Evolutionary conservation across 2,329 filamentous ascomycete genomes (phyloP).

Genomic region (Fusarium neocosmosporiellum): DNA sequence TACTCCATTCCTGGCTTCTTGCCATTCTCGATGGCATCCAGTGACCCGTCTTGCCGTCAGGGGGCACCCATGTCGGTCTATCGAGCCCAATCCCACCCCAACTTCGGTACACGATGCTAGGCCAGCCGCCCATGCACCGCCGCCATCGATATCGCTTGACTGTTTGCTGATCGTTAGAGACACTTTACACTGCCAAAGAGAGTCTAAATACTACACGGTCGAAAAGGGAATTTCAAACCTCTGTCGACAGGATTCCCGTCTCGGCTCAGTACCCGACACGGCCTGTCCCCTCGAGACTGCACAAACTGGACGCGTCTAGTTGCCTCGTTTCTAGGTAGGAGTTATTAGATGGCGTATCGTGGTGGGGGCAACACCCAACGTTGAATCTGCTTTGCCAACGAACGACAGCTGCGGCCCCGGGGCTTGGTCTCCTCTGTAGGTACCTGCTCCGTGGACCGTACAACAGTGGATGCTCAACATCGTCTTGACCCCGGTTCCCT

Average conservation of each 20-base stretch:
- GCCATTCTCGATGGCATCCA: neutral
- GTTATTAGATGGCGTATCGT: neutral
- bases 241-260: neutral
- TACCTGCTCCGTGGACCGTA: neutral
- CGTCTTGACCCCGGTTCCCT: neutral
- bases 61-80: constrained; percentile 5
- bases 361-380: neutral
- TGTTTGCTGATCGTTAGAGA: neutral
- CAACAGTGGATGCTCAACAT: neutral
- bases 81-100: constrained; percentile 1
- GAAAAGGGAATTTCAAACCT: constrained; percentile 5
- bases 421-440: neutral
- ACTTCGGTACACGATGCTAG: neutral
- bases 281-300: neutral
- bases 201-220: neutral
- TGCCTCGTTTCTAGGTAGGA: neutral
- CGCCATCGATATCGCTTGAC: neutral
- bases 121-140: neutral
- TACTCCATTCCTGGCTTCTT: neutral
- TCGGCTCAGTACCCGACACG: neutral
- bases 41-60: neutral
- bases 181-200: neutral
- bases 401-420: neutral
- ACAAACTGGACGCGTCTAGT: neutral
- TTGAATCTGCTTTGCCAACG: neutral